Evolutionary conservation across 2,329 filamentous ascomycete species (phyloP), one percentile per base, ranked within the genome.

Genomic region (Claviceps paspali): DNA sequence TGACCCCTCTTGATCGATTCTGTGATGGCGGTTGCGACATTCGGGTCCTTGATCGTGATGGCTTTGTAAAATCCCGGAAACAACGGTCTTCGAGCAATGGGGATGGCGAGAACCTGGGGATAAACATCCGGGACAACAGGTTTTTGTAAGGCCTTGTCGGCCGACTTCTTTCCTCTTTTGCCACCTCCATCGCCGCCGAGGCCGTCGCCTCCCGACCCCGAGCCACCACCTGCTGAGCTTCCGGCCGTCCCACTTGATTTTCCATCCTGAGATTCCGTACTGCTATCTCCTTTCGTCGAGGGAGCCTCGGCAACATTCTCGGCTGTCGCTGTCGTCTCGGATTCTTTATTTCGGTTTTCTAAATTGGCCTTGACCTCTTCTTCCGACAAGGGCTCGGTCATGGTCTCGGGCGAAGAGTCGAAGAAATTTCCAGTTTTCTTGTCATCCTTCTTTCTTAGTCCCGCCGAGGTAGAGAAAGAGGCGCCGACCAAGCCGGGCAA

Each of bases 1-100:
- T 98, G 92, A 1, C 91, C 91, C 36, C 88, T 73, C 68, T 93
- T 94, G 56, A 96, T 84, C 70, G 94, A 91, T 54, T 98, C 92
- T 41, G 87, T 82, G 47, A 98, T 93, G 17, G 91, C 91, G 28
- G 79, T 77, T 11, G 87, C 82, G 26, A 98, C 91, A 49, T 91
- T 82, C 14, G 82, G 83, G 52, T 98, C 86, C 54, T 84, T 80
- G 48, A 98, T 93, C 3, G 88, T 98, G 48, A 98, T 91, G 8
- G 91, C 88, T 62, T 98, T 98, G 66, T 98, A 98, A 61, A 96
- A 98, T 1, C 91, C 91, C 1, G 91, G 91, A 60, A 96, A 98
- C 10, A 98, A 65, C 9, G 91, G 91, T 37, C 91, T 73, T 57
- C 92, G 86, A 21, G 85, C 82, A 50, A 98, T 95, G 6, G 91